Percentiles rank a stretch among this genome's conserved stretches.
These are phyloP conservation scores for Didymella keratinophila DNA, from an alignment of 2,329 filamentous ascomycete genomes.

Conservation along the genomic window DNA sequence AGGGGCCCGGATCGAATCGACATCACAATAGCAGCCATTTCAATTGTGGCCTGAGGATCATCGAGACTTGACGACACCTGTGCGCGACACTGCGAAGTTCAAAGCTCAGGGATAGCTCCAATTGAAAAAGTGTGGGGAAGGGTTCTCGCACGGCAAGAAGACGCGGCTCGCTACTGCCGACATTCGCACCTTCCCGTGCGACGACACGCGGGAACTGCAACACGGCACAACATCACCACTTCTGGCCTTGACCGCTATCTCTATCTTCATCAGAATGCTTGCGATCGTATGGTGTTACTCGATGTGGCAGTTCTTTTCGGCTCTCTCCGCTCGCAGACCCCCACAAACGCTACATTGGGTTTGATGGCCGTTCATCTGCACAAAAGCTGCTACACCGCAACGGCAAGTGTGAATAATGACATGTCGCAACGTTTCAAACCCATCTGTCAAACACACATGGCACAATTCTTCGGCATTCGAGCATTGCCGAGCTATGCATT, in stretches of 20 bases:
- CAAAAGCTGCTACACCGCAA: background rate
- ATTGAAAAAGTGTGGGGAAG: constrained; percentile 6
- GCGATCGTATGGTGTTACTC: background rate
- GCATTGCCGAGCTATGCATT: background rate
- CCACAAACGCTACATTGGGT: background rate
- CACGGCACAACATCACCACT: constrained; percentile 4
- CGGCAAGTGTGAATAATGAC: background rate
- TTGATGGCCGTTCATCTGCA: background rate
- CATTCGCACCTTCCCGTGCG: constrained; percentile 2
- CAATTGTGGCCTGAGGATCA: background rate
- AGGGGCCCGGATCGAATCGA: background rate
- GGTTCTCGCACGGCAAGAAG: background rate
- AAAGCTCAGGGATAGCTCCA: background rate
- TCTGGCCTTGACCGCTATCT: background rate
- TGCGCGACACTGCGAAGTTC: background rate
- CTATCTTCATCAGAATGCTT: background rate
- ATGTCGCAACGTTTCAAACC: too few species aligned
- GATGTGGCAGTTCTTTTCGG: background rate
- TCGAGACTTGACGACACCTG: background rate
- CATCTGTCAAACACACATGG: background rate
- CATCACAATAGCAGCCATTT: background rate
- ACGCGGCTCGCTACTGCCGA: constrained; percentile 9
- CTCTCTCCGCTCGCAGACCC: background rate
- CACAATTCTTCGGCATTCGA: background rate
- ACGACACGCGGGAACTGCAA: constrained; percentile 3